These are phyloP conservation scores for Mrakia gelida DNA, from an alignment of 768 basidiomycete genomes.

Conservation along the genomic window DNA sequence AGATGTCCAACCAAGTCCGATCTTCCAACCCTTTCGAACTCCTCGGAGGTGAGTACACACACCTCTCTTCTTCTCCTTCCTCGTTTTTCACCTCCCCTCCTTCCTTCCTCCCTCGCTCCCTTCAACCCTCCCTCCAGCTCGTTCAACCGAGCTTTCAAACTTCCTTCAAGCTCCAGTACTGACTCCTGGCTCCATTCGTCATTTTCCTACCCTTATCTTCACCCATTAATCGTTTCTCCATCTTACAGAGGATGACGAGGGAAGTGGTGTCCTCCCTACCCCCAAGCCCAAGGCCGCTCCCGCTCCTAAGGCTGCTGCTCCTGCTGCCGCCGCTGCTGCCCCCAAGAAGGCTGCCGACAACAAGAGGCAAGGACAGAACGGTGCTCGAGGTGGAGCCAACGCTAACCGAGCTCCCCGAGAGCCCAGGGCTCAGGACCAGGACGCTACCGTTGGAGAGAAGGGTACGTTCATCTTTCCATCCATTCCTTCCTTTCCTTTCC, in stretches of 20 bases:
- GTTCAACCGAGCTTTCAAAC: background rate
- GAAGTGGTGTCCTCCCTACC: conserved; percentile 27
- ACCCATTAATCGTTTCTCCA: background rate
- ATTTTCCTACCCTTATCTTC: background rate
- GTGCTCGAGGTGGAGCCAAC: conserved; percentile 13
- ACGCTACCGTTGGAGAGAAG: conserved; percentile 28
- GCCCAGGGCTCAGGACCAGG: conserved; percentile 26
- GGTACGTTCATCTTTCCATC: background rate
- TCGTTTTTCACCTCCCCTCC: background rate
- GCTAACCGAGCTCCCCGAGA: conserved; percentile 22
- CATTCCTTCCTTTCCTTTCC: background rate
- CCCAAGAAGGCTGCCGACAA: conserved; percentile 21
- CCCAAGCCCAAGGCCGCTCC: conserved; percentile 31
- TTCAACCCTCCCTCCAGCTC: background rate
- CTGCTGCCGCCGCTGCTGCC: conserved; percentile 30
- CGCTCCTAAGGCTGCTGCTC: conserved; percentile 27
- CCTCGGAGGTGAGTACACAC: conserved; percentile 26
- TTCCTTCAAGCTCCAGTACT: background rate
- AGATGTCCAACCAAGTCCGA: conserved; percentile 30
- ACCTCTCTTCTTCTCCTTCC: background rate
- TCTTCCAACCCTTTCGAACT: conserved; percentile 33
- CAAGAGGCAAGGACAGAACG: background rate
- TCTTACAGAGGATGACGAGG: conserved; percentile 29
- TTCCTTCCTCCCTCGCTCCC: background rate
- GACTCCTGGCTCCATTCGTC: background rate